Evolutionary conservation across 177 flowering plant genomes (phyloP), one percentile per base, ranked within the genome.

Genomic region (Telopea speciosissima): DNA sequence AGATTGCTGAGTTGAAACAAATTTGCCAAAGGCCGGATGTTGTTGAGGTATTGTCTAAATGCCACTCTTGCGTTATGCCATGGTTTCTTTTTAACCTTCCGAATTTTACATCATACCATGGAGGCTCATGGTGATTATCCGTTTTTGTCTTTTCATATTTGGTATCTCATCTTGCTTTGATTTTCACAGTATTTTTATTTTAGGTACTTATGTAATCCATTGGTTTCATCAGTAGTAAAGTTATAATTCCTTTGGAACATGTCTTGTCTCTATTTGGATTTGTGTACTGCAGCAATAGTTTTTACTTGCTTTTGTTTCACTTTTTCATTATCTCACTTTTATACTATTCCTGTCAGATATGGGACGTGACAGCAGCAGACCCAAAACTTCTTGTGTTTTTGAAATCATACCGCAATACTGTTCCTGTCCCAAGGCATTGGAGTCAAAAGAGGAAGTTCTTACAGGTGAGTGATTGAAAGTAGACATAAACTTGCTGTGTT

Each of bases 1-100:
- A 90, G 76, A 90, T 96, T 77, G 99, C 98, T 33, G 98, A 96
- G 70, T 79, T 96, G 75, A 96, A 96, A 75, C 98, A 93, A 79
- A 85, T 90, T 24, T 90, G 89, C 72, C 72, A 90, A 64, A 90
- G 89, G 72, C 99, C 99, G 54, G 98, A 96, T 86, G 98, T 96
- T 19, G 98, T 96, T 74, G 99, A 93, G 97, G 99, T 96, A 77
- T 49, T 58, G 61, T 5, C 22, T 58, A n/a, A 19, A 12, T 49
- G 54, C 54, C 49, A 12, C 8, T 1, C 8, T 13, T 36, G 40
- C 40, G 17, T 49, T 49, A 49, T 49, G 0, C 13, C 54, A 1
- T 49, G 19, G 19, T 12, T 44, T 49, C 17, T 49, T 49, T 12
- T 2, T 49, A 49, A 49, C 0, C 54, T 49, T 49, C 40, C 40